Evolutionary conservation across 2,329 filamentous ascomycete species (phyloP), one percentile per base, ranked within the genome.

Genomic region (Claviceps spartinae): DNA sequence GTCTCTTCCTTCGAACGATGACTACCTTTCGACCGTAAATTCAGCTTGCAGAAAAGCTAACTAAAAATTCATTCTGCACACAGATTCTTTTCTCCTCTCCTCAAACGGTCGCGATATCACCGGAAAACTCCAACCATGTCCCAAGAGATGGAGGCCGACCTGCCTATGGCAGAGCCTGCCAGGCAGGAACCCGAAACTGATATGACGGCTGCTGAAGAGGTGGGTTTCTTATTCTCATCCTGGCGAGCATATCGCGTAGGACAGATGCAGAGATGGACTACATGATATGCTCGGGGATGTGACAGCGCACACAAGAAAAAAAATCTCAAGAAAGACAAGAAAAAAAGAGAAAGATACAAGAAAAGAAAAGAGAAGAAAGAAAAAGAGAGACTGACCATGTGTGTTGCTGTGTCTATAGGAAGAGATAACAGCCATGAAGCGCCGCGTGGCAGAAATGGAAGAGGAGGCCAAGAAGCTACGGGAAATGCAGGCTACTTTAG

Each of bases 381-480:
- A 48, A 34, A 20, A 26, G n/a, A 53, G 56, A 60, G 58, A 62
- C 65, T 68, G 64, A 68, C 66, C 54, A 54, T 42, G 36, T 46
- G 53, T 52, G 38, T 46, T 51, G 24, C 42, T 57, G 54, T 58
- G 55, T 48, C 42, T 34, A 47, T 65, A 81, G 78, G 77, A 91
- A 76, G 87, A 93, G 69, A 91, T 93, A 62, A 82, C 81, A 55
- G 86, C 85, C 54, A 93, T 93, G 87, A 93, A 91, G 76, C 79
- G 79, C 62, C 79, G 86, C 60, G 86, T 93, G 56, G 86, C 85
- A 57, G 87, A 93, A 72, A 93, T 93, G 87, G 87, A 93, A 72
- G 86, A 88, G 62, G 87, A 93, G 73, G 87, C 87, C 5, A 85
- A 85, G 54, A 90, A 90, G 69, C 77, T 93, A 51, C 81, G 87